Evolutionary conservation across 768 basidiomycete genomes (phyloP).

Genomic region (Tylopilus vinaceipallidus): DNA sequence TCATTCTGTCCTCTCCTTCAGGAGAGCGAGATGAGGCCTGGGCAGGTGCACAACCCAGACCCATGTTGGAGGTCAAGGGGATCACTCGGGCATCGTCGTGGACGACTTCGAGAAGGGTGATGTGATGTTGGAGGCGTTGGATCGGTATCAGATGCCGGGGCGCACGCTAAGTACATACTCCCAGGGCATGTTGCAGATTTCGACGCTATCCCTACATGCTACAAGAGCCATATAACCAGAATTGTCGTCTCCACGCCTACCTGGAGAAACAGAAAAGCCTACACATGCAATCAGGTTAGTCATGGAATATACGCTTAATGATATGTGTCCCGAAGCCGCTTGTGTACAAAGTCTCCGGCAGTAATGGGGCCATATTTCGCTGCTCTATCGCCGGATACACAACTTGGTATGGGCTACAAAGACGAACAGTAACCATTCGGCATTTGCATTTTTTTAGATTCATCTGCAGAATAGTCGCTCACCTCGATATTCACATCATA

Average conservation of each 20-base stretch:
- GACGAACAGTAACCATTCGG: background rate
- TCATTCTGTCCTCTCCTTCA: background rate
- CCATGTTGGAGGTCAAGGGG: background rate
- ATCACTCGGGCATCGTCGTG: background rate
- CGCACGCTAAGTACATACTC: too few species aligned
- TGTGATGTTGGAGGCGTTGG: background rate
- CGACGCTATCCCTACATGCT: too few species aligned
- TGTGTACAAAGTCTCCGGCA: slow-evolving; percentile 84
- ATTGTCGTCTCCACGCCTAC: too few species aligned
- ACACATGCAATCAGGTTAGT: too few species aligned
- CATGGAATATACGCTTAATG: slow-evolving; percentile 2
- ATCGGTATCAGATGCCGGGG: background rate
- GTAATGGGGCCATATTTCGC: slow-evolving; percentile 67
- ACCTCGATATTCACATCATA: slow-evolving; percentile 83
- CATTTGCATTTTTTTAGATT: background rate
- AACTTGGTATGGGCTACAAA: slow-evolving; percentile 42
- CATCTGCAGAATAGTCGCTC: slow-evolving; percentile 18
- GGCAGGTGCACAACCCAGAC: background rate
- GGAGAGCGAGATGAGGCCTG: background rate
- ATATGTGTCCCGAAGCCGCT: slow-evolving; percentile 54
- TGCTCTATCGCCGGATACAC: slow-evolving; percentile 52
- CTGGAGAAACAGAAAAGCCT: too few species aligned
- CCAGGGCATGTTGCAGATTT: too few species aligned
- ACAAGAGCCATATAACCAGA: too few species aligned
- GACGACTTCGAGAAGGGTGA: background rate